Evolutionary conservation across 2,329 filamentous ascomycete species (phyloP), one percentile per base, ranked within the genome.

Genomic region (Aplosporella prunicola): DNA sequence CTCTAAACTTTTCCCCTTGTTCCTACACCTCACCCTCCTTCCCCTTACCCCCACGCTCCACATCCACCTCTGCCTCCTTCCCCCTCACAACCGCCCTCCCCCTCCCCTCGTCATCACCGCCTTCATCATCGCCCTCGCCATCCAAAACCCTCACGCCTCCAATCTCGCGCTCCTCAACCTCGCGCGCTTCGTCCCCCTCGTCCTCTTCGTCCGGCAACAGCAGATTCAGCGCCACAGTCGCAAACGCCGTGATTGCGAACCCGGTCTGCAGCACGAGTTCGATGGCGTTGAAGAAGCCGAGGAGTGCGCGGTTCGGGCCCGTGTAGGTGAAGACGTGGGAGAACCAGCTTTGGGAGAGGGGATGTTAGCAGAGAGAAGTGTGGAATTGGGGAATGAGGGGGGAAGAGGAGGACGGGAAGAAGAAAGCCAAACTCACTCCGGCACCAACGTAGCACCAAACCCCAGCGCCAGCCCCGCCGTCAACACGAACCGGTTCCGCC

Each of bases 401-500:
- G n/a, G n/a, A 9, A 9, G 20, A 25, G 13, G 22, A 15, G 16
- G 13, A 25, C 23, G 22, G 30, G 20, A 30, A 39, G 26, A 52
- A 54, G 50, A 51, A 60, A 51, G 48, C n/a, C n/a, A n/a, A n/a
- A n/a, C n/a, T n/a, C n/a, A n/a, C n/a, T 32, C 17, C 1, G 66
- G 64, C 2, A 68, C 64, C 39, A 69, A 49, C 2, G 62, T 68
- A 0, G 66, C 66, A 32, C 66, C 62, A 45, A 83, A 83, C 20
- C 85, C 85, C 18, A 89, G 63, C 0, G 82, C 71, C 20, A 91
- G 64, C 0, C 79, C 75, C 0, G 82, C 80, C 0, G 85, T 87
- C 9, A 91, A 69, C 50, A 91, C 83, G 62, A 91, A 91, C 16
- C 85, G 72, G 50, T 82, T 88, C 35, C 85, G 76, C 24, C 84